Conservation (phyloP, 2,329 filamentous ascomycete genomes). For the Colletotrichum viniferum region DNA sequence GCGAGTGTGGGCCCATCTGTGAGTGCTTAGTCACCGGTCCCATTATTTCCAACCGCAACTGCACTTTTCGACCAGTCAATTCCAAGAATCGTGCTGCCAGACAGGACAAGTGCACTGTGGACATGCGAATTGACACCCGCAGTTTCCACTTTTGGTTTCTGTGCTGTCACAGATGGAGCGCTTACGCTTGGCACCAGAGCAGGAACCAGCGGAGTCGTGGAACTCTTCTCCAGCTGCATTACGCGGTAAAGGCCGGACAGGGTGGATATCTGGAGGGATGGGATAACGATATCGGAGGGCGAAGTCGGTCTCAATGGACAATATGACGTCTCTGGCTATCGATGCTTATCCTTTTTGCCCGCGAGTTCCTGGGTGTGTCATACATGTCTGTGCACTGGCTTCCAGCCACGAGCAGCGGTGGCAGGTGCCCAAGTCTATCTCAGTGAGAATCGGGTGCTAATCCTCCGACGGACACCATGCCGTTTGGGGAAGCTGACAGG, state of each 20-base stretch:
- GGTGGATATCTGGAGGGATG: background rate
- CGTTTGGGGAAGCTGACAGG: constrained; percentile 1
- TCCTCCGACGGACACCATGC: background rate
- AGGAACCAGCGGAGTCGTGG: constrained; percentile 1
- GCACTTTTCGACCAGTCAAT: background rate
- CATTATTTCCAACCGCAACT: background rate
- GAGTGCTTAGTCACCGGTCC: background rate
- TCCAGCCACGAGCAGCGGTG: background rate
- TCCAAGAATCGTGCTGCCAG: background rate
- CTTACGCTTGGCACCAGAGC: background rate
- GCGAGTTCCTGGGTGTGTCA: background rate
- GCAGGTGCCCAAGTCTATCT: background rate
- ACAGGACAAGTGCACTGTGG: background rate
- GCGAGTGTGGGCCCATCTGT: background rate
- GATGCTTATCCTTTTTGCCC: background rate
- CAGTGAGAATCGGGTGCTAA: background rate
- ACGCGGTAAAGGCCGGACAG: background rate
- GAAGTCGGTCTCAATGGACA: background rate
- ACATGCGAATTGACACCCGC: background rate
- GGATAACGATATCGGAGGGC: constrained; percentile 15
- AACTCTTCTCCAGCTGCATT: constrained; percentile 4
- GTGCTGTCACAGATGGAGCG: constrained; percentile 3
- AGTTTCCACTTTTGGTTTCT: constrained; percentile 4
- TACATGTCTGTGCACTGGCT: constrained; percentile 8
- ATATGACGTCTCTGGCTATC: background rate